Conservation (phyloP, 176 grass and related monocot species). For the Bromus sterilis region DNA sequence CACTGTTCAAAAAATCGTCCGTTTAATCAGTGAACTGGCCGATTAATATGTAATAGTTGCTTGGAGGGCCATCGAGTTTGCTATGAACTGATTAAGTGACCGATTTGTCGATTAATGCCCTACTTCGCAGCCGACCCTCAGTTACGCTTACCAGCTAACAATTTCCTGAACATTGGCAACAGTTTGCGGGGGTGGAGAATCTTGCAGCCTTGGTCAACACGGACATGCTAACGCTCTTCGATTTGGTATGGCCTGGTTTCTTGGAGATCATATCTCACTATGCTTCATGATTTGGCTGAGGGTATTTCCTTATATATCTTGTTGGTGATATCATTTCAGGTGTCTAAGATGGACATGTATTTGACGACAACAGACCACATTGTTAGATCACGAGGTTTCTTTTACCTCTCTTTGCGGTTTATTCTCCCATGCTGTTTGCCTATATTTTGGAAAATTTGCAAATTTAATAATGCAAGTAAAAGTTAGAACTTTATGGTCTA, state of each 20-base stretch:
- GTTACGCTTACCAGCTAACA: too few species aligned
- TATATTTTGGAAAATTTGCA: not conserved
- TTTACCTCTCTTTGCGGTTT: not conserved
- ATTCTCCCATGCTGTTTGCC: not conserved
- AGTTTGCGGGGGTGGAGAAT: slow-evolving; percentile 47
- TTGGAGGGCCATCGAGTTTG: too few species aligned
- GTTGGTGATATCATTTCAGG: slow-evolving; percentile 49
- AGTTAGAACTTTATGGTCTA: not conserved
- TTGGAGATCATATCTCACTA: not conserved
- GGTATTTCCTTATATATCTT: not conserved
- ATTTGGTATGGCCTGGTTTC: slow-evolving; percentile 43
- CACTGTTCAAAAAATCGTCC: too few species aligned
- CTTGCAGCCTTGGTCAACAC: slow-evolving; percentile 67
- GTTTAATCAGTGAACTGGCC: too few species aligned
- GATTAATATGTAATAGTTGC: too few species aligned
- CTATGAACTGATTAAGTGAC: too few species aligned
- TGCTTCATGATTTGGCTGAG: not conserved
- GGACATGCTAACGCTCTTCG: slow-evolving; percentile 53
- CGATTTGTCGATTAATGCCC: too few species aligned
- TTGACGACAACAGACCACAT: slow-evolving; percentile 71
- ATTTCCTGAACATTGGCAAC: too few species aligned
- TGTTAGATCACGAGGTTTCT: slow-evolving; percentile 70
- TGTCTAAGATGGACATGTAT: slow-evolving; percentile 89
- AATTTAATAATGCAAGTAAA: not conserved
- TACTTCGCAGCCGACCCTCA: too few species aligned